These are phyloP conservation scores for Aspergillus avenaceus DNA, from an alignment of 495 filamentous ascomycete species.

Conservation along the genomic window DNA sequence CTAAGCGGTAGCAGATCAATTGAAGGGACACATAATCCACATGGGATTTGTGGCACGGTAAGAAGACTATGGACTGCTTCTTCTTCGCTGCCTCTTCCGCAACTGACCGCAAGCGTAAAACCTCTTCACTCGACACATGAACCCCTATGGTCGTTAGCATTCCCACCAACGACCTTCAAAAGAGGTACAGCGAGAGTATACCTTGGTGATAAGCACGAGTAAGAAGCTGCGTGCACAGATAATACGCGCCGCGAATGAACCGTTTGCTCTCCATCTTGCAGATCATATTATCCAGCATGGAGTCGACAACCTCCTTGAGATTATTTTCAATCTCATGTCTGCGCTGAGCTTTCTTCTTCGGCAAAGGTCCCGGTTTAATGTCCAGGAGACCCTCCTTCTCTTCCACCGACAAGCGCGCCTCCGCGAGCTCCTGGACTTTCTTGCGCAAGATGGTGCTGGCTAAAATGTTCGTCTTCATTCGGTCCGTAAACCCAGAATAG, in stretches of 20 bases:
- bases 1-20: slow-evolving; percentile 89
- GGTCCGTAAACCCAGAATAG: slow-evolving; percentile 86
- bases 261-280: slow-evolving; percentile 96
- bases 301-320: slow-evolving; percentile 71
- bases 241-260: slow-evolving; percentile 91
- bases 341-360: slow-evolving; percentile 49
- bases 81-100: slow-evolving; percentile 77
- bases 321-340: slow-evolving; percentile 60
- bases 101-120: slow-evolving; percentile 72
- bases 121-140: slow-evolving; percentile 92
- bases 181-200: too few relatives aligned
- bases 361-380: slow-evolving; percentile 35
- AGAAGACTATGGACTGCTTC: slow-evolving; percentile 92
- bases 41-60: slow-evolving; percentile 91
- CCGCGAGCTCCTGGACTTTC: slow-evolving; percentile 74
- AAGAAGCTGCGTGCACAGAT: slow-evolving; percentile 79
- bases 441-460: slow-evolving; percentile 67
- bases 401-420: slow-evolving; percentile 67
- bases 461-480: slow-evolving; percentile 76
- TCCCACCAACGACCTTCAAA: not conserved
- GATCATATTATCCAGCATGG: slow-evolving; percentile 90
- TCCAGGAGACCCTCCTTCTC: slow-evolving; percentile 67
- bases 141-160: slow-evolving; percentile 49
- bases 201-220: slow-evolving; percentile 94
- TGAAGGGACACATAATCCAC: slow-evolving; percentile 94